Percentiles rank a stretch among this genome's conserved stretches.
phyloP scores from a whole-genome alignment of 2,329 filamentous ascomycete genomes.

The Rhynchosporium secalis region DNA sequence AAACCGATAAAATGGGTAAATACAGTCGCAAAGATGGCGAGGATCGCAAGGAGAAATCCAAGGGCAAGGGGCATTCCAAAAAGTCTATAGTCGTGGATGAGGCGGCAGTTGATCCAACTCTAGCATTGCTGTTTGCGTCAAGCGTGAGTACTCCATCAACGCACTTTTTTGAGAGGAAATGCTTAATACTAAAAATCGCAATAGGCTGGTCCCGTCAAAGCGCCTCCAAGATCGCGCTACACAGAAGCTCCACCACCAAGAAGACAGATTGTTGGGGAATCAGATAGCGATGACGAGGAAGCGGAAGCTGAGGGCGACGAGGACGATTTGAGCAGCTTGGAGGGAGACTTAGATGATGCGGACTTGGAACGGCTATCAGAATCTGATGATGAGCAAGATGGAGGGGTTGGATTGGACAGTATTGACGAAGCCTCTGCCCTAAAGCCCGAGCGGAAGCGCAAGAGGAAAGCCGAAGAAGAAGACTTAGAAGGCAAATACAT shows the following conservation, averaged over 20 bases:
- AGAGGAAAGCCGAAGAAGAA: slow-evolving; percentile 63
- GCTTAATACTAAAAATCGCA: slow-evolving; percentile 15
- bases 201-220: slow-evolving; percentile 42
- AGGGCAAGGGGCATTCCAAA: slow-evolving; percentile 29
- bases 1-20: slow-evolving; percentile 37
- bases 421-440: slow-evolving; percentile 46
- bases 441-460: slow-evolving; percentile 56
- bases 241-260: slow-evolving; percentile 38
- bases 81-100: slow-evolving; percentile 39
- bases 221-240: slow-evolving; percentile 39
- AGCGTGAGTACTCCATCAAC: slow-evolving; percentile 58
- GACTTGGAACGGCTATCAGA: slow-evolving; percentile 37
- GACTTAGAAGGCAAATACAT: slow-evolving; percentile 72
- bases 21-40: slow-evolving; percentile 33
- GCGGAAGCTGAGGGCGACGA: slow-evolving; percentile 42
- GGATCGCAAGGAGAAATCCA: slow-evolving; percentile 26
- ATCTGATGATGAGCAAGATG: slow-evolving; percentile 43
- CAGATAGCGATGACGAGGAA: slow-evolving; percentile 41
- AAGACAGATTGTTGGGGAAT: slow-evolving; percentile 38
- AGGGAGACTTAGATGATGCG: slow-evolving; percentile 41
- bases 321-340: slow-evolving; percentile 41
- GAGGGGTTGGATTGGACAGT: slow-evolving; percentile 44
- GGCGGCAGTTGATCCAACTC: slow-evolving; percentile 64
- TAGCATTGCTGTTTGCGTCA: slow-evolving; percentile 69
- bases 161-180: slow-evolving; percentile 6